Conservation (phyloP, 2,329 filamentous ascomycete genomes). For the Aaosphaeria arxii region DNA sequence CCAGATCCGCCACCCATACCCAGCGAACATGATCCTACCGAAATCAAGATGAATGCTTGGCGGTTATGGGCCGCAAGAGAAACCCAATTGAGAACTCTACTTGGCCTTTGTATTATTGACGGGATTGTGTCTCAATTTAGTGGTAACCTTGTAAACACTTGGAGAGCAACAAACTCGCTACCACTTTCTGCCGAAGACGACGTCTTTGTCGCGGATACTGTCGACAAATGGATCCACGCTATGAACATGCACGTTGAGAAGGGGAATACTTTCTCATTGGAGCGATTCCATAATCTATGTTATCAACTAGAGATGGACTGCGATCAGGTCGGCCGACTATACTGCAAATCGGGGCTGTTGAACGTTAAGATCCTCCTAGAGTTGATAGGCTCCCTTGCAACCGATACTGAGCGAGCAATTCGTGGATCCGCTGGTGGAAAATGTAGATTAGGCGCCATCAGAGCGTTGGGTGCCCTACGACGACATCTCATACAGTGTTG, state of each 20-base stretch:
- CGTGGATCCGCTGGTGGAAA: not conserved
- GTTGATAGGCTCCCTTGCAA: not conserved
- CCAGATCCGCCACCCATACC: not conserved
- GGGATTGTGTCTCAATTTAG: not conserved
- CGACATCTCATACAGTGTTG: not conserved
- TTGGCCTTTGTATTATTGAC: not conserved
- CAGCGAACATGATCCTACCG: not conserved
- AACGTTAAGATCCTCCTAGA: not conserved
- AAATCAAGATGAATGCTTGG: not conserved
- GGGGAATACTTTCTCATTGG: not conserved
- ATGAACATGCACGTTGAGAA: no score
- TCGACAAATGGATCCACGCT: not conserved
- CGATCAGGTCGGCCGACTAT: not conserved
- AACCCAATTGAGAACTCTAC: not conserved
- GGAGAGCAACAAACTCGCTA: not conserved
- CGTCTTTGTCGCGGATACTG: not conserved
- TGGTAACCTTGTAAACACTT: not conserved
- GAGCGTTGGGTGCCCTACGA: not conserved
- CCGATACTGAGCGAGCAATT: not conserved
- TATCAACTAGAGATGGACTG: not conserved
- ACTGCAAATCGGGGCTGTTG: not conserved
- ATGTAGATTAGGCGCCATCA: not conserved
- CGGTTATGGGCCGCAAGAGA: not conserved
- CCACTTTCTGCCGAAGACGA: not conserved
- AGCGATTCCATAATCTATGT: not conserved